Base-by-base conservation (phyloP, 768 basidiomycete species). In the Aureoboletus auriporus region DNA sequence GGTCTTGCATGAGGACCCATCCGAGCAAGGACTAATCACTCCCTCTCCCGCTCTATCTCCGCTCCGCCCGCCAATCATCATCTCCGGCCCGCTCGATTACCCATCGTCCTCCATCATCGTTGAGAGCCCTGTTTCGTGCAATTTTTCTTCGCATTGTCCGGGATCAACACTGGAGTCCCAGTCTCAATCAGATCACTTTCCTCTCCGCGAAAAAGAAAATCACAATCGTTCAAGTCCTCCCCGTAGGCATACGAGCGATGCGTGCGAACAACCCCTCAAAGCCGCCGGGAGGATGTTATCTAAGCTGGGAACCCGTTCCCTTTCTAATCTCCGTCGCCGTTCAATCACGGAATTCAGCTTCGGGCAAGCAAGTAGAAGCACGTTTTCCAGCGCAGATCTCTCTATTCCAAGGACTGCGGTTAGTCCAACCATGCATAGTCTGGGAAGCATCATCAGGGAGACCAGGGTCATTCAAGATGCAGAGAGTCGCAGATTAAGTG, bases 401-500 rank as follows among this genome's bases (percentile, higher is more conserved):
- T 72, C 72, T 14, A 65, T 71, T 17, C 57, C 66, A 47, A 66
- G 78, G 36, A 58, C 67, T 53, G 69, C 83, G 11, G 67, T 84
- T 16, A 69, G 71, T 45, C 82, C 84, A 31, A 80, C 75, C 39
- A 75, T 86, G 48, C 79, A 89, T 57, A 80, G 68, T 51, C 61
- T 69, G 14, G 83, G 75, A 40, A 80, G 72, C 47, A 86, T 89
- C 45, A 42, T 80, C 50, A 43, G 71, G 30, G 74, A 82, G 67
- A 68, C 77, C 45, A 72, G 58, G 41, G 67, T 64, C 34, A 86
- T 89, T 35, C 69, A 77, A 60, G 84, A 89, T 52, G 82, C 79
- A 9, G 86, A 89, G 71, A 75, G 73, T 53, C 70, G 85, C 65
- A 69, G 84, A 63, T 68, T 87, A 71, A 80, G 82, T 38, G 86